phyloP scores from a whole-genome alignment of 768 basidiomycete genomes.

The Podaxis sp. region DNA sequence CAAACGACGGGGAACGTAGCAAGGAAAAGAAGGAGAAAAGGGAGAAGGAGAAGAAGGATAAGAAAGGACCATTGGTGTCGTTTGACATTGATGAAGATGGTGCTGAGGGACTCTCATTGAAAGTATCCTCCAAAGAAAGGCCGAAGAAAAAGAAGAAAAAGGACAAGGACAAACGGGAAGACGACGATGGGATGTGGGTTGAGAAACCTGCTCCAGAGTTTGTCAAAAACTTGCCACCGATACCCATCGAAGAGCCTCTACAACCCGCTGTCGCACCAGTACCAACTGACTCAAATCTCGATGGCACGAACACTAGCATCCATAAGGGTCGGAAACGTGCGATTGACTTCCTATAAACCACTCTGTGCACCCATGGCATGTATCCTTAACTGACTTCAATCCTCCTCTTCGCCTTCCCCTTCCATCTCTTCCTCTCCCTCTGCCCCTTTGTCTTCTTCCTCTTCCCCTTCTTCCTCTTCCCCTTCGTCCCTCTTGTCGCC shows the following conservation, averaged over 20 bases:
- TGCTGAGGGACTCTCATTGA: constrained; percentile 28
- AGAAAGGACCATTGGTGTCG: constrained; percentile 54
- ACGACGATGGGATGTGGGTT: constrained; percentile 59
- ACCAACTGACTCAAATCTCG: constrained; percentile 16
- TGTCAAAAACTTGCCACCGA: constrained; percentile 31
- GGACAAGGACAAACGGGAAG: constrained; percentile 33
- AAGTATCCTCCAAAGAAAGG: constrained; percentile 29
- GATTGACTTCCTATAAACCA: constrained; percentile 64
- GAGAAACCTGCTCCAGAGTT: constrained; percentile 47
- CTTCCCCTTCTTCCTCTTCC: constrained; percentile 20
- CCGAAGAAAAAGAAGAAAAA: constrained; percentile 42
- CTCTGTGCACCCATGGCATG: background rate
- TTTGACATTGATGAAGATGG: constrained; percentile 74
- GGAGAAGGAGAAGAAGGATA: constrained; percentile 36
- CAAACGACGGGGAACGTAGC: constrained; percentile 35
- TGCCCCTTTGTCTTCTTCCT: constrained; percentile 23
- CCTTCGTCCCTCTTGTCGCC: constrained; percentile 10
- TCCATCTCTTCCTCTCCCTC: constrained; percentile 26
- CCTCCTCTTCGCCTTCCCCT: constrained; percentile 25
- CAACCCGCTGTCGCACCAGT: background rate
- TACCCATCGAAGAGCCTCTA: background rate
- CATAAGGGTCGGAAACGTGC: constrained; percentile 61
- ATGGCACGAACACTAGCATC: constrained; percentile 12
- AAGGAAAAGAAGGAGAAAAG: constrained; percentile 37
- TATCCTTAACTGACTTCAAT: constrained; percentile 18